Evolutionary conservation across 208 protist genomes (phyloP).

Genomic region (Angomonas desouzai): DNA sequence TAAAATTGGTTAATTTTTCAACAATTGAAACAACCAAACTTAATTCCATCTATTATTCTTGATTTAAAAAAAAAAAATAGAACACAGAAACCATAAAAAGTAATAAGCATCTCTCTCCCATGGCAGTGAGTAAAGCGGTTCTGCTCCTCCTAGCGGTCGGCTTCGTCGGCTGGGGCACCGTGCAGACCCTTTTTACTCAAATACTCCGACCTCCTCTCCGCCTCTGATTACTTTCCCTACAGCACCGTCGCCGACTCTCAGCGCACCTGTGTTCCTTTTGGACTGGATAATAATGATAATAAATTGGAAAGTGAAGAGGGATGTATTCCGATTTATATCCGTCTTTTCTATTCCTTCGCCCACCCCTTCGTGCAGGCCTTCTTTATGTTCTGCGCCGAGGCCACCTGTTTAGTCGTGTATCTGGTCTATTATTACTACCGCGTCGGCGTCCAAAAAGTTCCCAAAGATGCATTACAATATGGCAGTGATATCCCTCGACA

Average conservation of each 20-base stretch:
- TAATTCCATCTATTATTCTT: too few relatives aligned
- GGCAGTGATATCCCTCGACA: constrained; percentile 40
- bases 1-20: too few relatives aligned
- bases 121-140: not conserved
- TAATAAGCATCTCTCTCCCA: not conserved
- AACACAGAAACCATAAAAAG: not conserved
- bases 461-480: not conserved
- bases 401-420: constrained; percentile 60
- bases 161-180: constrained; percentile 24
- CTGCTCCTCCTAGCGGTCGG: constrained; percentile 1
- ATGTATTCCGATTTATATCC: not conserved
- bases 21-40: too few relatives aligned
- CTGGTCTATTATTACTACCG: constrained; percentile 11
- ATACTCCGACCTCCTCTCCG: constrained; percentile 19
- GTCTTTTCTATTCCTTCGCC: constrained; percentile 33
- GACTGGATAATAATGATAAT: constrained; percentile 1
- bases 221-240: constrained; percentile 9
- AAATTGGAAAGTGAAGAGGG: constrained; percentile 9
- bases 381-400: constrained; percentile 82
- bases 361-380: constrained; percentile 80
- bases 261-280: not conserved
- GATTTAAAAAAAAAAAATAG: constrained; percentile 10
- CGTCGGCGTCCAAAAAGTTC: not conserved
- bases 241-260: not conserved
- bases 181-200: constrained; percentile 32